Conservation (phyloP, 805 yeast genomes). For the Danielia reshetovae region DNA sequence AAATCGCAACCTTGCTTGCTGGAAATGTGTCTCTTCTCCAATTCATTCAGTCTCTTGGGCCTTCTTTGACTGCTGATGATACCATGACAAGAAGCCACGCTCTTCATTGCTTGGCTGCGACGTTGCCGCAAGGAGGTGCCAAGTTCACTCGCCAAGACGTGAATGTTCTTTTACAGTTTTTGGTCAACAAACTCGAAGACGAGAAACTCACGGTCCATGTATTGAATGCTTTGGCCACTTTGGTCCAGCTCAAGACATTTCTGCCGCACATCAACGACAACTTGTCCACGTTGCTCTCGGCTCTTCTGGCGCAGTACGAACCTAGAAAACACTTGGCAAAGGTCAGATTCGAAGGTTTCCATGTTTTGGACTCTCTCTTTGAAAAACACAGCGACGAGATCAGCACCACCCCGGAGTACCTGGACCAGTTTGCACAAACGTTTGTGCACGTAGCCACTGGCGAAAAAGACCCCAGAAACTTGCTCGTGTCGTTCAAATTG, state of each 20-base stretch:
- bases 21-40: conserved; percentile 39
- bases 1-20: conserved; percentile 22
- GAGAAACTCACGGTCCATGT: conserved; percentile 48
- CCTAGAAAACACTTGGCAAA: conserved; percentile 59
- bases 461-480: conserved; percentile 92
- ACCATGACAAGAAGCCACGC: conserved; percentile 47
- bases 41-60: conserved; percentile 58
- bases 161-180: conserved; percentile 52
- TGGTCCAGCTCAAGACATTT: conserved; percentile 52
- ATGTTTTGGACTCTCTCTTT: conserved; percentile 39
- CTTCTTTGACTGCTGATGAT: conserved; percentile 57
- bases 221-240: conserved; percentile 48
- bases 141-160: conserved; percentile 43
- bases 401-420: conserved; percentile 15
- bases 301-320: conserved; percentile 34
- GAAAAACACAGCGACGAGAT: conserved; percentile 21
- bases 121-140: conserved; percentile 25
- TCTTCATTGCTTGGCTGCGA: conserved; percentile 36
- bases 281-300: conserved; percentile 32
- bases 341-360: conserved; percentile 57
- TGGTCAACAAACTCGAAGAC: conserved; percentile 66
- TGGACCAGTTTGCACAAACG: conserved; percentile 46
- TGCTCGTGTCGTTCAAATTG: conserved; percentile 63
- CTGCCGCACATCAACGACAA: conserved; percentile 25
- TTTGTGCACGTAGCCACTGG: conserved; percentile 73